Percentiles rank a stretch among this genome's conserved stretches.
Conservation (phyloP, 768 basidiomycete genomes). For the Podaxis carcinomalis region DNA sequence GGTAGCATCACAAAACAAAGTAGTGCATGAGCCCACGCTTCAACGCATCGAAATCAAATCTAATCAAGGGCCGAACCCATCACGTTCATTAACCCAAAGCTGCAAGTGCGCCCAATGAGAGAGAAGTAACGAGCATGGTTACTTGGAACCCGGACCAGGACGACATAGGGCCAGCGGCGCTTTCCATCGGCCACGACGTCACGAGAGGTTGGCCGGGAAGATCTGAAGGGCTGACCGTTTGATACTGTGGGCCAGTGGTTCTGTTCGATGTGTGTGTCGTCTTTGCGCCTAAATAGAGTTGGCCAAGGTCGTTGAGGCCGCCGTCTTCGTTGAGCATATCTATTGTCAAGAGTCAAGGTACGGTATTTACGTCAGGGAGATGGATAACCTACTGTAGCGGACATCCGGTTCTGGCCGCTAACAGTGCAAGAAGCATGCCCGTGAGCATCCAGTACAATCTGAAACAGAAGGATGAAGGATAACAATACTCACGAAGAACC, state of each 20-base stretch:
- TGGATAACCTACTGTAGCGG: conserved; percentile 34
- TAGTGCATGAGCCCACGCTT: not conserved
- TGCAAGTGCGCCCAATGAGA: not conserved
- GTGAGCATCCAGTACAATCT: not conserved
- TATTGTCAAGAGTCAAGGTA: conserved; percentile 15
- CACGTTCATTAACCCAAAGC: not conserved
- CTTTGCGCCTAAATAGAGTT: conserved; percentile 42
- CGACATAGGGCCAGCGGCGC: conserved; percentile 16
- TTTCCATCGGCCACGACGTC: conserved; percentile 27
- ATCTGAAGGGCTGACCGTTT: conserved; percentile 32
- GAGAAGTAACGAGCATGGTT: not conserved
- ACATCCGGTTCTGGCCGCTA: conserved; percentile 29
- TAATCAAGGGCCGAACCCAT: not conserved
- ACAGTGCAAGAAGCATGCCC: too few relatives aligned
- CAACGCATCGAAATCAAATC: not conserved
- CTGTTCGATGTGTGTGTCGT: conserved; percentile 37
- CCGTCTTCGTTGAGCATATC: conserved; percentile 42
- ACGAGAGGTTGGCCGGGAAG: conserved; percentile 30
- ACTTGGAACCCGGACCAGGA: conserved; percentile 8
- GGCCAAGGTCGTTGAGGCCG: conserved; percentile 38
- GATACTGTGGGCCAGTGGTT: conserved; percentile 25
- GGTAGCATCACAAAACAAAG: not conserved
- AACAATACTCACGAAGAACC: conserved; percentile 34
- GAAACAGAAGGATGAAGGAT: conserved; percentile 10
- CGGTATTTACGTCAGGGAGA: not conserved